These are phyloP conservation scores for Capsicum baccatum DNA, from an alignment of 257 asterid genomes.

Conservation along the genomic window DNA sequence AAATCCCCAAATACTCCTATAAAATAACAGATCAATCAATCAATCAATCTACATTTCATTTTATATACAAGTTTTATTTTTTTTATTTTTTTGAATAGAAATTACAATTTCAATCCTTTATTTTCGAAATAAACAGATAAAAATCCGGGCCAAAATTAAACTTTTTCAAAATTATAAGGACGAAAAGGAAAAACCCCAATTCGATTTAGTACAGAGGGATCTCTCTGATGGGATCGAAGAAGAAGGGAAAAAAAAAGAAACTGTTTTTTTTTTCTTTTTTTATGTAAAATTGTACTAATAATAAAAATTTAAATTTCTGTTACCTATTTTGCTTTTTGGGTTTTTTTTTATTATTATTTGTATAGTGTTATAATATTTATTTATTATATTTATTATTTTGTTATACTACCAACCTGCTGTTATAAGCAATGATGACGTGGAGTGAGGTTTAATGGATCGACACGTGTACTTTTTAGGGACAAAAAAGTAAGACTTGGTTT, in stretches of 20 bases:
- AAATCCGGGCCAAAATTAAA: not conserved
- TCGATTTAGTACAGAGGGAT: not conserved
- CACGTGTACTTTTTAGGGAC: not conserved
- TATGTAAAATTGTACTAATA: not conserved
- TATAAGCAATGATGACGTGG: constrained; percentile 1
- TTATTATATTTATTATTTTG: not conserved
- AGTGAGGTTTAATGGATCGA: not conserved
- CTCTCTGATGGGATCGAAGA: constrained; percentile 26
- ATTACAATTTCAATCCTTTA: not conserved
- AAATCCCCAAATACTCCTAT: not conserved
- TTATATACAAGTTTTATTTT: not conserved
- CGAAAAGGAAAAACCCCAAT: not conserved
- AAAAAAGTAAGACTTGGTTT: not conserved
- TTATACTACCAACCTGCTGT: constrained; percentile 23
- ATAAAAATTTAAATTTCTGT: not conserved
- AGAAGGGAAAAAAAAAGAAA: not conserved
- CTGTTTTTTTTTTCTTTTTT: not conserved
- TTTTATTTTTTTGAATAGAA: not conserved
- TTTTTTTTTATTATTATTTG: not conserved
- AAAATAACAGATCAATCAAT: constrained; percentile 6
- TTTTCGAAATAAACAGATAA: not conserved
- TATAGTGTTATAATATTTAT: not conserved
- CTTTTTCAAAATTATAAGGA: not conserved
- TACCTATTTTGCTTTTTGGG: not conserved
- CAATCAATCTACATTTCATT: constrained; percentile 12